Conservation (phyloP, 805 yeast genomes). For the Yamadazyma akitaensis region DNA sequence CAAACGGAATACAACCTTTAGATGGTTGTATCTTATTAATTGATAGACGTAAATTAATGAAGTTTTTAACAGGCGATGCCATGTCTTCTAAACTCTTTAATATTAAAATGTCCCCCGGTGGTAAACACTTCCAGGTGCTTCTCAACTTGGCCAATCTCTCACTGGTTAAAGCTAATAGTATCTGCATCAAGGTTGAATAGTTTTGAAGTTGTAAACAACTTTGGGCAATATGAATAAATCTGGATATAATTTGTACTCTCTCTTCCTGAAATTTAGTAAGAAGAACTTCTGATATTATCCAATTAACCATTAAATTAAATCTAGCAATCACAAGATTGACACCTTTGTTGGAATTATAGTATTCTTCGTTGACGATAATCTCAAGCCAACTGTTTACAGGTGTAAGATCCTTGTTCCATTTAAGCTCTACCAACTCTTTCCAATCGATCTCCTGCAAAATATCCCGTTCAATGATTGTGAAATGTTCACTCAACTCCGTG, state of each 20-base stretch:
- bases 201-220: constrained; percentile 72
- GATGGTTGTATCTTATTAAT: constrained; percentile 58
- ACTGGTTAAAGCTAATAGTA: constrained; percentile 75
- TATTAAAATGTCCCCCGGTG: constrained; percentile 66
- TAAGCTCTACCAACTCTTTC: constrained; percentile 78
- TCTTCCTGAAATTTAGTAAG: constrained; percentile 60
- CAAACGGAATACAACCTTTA: constrained; percentile 84
- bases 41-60: constrained; percentile 60
- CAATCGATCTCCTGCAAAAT: constrained; percentile 83
- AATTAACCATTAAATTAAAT: constrained; percentile 83
- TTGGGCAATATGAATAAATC: constrained; percentile 83
- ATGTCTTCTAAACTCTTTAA: constrained; percentile 67
- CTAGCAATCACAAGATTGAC: constrained; percentile 79
- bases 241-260: constrained; percentile 68
- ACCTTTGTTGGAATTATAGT: constrained; percentile 54
- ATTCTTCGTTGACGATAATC: constrained; percentile 55
- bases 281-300: constrained; percentile 87
- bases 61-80: constrained; percentile 74
- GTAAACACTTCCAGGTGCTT: constrained; percentile 71
- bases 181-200: constrained; percentile 83
- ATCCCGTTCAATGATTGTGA: constrained; percentile 85
- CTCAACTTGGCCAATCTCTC: constrained; percentile 55
- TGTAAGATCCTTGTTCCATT: constrained; percentile 64
- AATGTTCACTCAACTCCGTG: constrained; percentile 65
- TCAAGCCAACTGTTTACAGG: constrained; percentile 84